phyloP scores from a whole-genome alignment of 1,284 basidiomycete genomes.

The Fomitopsis betulina region DNA sequence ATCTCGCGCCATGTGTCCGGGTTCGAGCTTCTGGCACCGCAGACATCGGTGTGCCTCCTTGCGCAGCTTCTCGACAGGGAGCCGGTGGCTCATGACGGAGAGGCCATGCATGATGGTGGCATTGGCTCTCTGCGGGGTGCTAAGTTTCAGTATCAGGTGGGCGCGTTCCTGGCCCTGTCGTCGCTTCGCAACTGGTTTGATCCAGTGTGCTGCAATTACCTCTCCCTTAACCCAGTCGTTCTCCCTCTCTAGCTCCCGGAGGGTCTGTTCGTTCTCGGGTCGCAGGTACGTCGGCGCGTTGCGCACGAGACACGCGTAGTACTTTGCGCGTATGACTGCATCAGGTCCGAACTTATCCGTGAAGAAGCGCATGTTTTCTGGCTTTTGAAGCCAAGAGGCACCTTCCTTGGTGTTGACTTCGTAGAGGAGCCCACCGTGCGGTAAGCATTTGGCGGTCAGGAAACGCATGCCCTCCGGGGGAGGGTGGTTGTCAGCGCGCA shows the following conservation, averaged over 20 bases:
- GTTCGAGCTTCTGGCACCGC: not conserved
- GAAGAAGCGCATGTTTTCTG: not conserved
- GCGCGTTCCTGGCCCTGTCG: not conserved
- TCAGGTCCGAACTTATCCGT: no score
- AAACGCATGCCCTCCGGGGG: no score
- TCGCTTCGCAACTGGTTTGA: not conserved
- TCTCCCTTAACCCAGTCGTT: no score
- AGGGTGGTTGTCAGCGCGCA: no score
- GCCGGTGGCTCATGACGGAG: not conserved
- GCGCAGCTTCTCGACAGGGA: not conserved
- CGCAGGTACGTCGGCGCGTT: no score
- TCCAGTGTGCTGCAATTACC: no score
- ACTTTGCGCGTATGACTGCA: no score
- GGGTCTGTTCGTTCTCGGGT: no score
- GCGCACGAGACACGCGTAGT: no score
- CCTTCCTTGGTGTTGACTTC: not conserved
- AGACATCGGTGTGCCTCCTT: not conserved
- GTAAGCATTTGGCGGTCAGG: no score
- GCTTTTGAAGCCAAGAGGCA: not conserved
- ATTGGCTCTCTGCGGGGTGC: not conserved
- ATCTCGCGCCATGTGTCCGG: not conserved
- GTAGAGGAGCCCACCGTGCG: not conserved
- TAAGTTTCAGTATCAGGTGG: not conserved
- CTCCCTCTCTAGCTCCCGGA: no score
- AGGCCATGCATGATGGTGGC: not conserved